Evolutionary conservation across 139 green algal species (phyloP).

Genomic region (Zygnema cylindricum): DNA sequence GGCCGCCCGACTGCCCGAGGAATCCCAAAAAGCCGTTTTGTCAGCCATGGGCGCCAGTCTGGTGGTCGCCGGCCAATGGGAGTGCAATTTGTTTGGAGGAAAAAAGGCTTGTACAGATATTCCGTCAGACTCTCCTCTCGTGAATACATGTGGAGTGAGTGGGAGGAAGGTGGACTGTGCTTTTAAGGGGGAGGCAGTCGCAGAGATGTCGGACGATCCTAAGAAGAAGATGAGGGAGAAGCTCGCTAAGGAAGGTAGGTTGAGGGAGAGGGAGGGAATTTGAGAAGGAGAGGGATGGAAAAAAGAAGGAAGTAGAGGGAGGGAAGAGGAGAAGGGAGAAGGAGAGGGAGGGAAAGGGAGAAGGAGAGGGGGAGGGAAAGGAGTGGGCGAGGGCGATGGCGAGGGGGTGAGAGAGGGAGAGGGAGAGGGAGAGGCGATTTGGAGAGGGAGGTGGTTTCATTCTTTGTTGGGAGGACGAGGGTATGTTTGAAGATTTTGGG

Average conservation of each 20-base stretch:
- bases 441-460: too few relatives aligned
- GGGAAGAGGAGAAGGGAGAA: too few relatives aligned
- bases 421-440: too few relatives aligned
- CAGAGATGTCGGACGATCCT: conserved; percentile 24
- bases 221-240: not conserved
- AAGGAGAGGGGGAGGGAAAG: too few relatives aligned
- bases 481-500: too few relatives aligned
- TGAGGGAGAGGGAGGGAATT: not conserved
- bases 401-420: too few relatives aligned
- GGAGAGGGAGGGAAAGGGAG: too few relatives aligned
- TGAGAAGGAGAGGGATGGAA: too few relatives aligned
- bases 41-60: conserved; percentile 25
- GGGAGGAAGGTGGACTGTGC: conserved; percentile 42
- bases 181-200: conserved; percentile 18
- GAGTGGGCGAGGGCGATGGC: too few relatives aligned
- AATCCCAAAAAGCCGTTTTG: conserved; percentile 52
- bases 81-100: conserved; percentile 47
- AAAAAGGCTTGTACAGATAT: not conserved
- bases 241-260: conserved; percentile 30
- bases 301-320: too few relatives aligned
- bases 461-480: too few relatives aligned
- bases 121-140: conserved; percentile 3
- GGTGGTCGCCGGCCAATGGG: not conserved
- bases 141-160: not conserved
- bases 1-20: conserved; percentile 1